Evolutionary conservation across 139 green algal genomes (phyloP).

Genomic region (Protoeuglena noctilucae): DNA sequence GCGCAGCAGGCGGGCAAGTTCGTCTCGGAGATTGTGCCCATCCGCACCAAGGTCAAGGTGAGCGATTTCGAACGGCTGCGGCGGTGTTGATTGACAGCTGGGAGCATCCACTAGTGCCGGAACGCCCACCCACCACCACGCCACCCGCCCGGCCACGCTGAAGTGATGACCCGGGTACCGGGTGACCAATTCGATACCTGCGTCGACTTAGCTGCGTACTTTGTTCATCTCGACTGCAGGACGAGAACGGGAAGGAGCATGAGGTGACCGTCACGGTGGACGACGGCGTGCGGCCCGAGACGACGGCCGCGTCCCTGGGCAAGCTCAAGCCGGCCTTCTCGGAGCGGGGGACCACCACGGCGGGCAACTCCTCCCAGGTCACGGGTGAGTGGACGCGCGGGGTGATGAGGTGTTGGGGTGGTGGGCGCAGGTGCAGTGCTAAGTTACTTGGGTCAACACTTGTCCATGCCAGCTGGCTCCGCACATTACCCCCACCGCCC

Average conservation of each 20-base stretch:
- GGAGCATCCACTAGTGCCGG: no score
- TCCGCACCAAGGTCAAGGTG: slow-evolving; percentile 62
- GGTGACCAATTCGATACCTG: not conserved
- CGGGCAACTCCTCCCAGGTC: slow-evolving; percentile 81
- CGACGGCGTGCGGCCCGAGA: slow-evolving; percentile 74
- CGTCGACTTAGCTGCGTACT: no score
- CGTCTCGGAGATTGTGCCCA: slow-evolving; percentile 85
- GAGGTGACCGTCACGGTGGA: slow-evolving; percentile 57
- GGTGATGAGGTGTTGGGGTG: no score
- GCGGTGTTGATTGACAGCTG: no score
- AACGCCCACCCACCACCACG: no score
- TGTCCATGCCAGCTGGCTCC: no score
- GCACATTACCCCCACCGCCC: no score
- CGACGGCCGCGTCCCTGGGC: slow-evolving; percentile 41
- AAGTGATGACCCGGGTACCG: slow-evolving; percentile 3
- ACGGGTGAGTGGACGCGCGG: no score
- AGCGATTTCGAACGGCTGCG: no score
- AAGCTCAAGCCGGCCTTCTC: slow-evolving; percentile 81
- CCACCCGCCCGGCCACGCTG: no score
- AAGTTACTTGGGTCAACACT: no score
- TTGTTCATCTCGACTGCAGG: not conserved
- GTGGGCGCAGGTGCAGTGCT: no score
- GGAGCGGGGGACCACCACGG: slow-evolving; percentile 80
- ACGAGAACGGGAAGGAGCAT: slow-evolving; percentile 35
- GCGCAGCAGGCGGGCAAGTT: slow-evolving; percentile 69